These are phyloP conservation scores for Neofusicoccum cordaticola DNA, from an alignment of 2,329 filamentous ascomycete genomes.

Conservation along the genomic window DNA sequence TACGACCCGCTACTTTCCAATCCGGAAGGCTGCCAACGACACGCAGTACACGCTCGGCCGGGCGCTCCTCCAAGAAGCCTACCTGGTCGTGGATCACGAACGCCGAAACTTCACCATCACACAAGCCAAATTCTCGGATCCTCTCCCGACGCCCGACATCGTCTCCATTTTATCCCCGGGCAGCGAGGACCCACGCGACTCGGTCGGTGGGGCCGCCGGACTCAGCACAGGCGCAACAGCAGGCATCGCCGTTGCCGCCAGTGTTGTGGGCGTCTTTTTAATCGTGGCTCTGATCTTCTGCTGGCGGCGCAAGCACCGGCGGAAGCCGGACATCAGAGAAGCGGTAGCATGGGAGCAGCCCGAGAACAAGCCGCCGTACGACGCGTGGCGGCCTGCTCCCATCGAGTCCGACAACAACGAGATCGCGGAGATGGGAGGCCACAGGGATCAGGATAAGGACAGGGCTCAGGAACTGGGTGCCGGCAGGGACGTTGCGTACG, in stretches of 20 bases:
- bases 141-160: neutral
- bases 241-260: conserved; percentile 4
- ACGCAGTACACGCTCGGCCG: conserved; percentile 29
- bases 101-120: conserved; percentile 30
- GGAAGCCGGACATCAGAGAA: neutral
- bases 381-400: neutral
- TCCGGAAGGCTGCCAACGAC: conserved; percentile 36
- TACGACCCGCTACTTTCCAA: conserved; percentile 34
- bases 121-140: conserved; percentile 2
- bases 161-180: neutral
- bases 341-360: neutral
- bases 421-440: neutral
- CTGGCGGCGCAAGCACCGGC: neutral
- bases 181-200: neutral
- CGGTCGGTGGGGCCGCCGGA: neutral
- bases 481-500: neutral
- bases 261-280: neutral
- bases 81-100: conserved; percentile 38
- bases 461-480: neutral
- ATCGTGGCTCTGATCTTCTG: conserved; percentile 10
- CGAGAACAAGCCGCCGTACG: neutral
- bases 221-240: conserved; percentile 6
- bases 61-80: conserved; percentile 38
- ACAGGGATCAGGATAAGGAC: neutral
- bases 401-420: neutral